Percentiles rank a stretch among this genome's conserved stretches.
Evolutionary conservation across 2,329 filamentous ascomycete genomes (phyloP).

Genomic region (Apiospora kogelbergensis): DNA sequence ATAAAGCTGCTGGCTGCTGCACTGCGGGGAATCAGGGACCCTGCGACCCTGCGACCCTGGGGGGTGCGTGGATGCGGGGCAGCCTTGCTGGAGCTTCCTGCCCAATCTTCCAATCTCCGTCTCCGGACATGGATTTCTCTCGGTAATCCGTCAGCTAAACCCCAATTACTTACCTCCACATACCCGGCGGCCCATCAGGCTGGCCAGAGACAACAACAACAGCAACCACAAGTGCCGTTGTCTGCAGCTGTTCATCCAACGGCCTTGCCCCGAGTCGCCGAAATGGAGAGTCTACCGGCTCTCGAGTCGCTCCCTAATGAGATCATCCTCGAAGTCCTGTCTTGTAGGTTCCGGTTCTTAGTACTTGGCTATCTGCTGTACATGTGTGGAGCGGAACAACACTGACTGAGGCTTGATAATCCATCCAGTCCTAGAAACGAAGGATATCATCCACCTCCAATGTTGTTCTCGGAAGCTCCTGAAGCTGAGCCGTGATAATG

Average conservation of each 20-base stretch:
- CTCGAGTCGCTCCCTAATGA: slow-evolving; percentile 62
- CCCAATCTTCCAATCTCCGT: neutral
- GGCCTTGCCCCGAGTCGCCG: neutral
- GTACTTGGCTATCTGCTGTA: neutral
- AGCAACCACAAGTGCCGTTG: neutral
- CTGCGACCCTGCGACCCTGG: too few species aligned
- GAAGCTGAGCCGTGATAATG: slow-evolving; percentile 69
- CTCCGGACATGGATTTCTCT: neutral
- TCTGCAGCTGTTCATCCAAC: neutral
- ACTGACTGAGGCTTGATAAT: slow-evolving; percentile 2
- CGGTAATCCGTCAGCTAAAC: too few species aligned
- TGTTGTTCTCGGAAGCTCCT: slow-evolving; percentile 67
- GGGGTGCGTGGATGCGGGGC: neutral
- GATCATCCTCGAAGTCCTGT: slow-evolving; percentile 62
- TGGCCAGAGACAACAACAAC: neutral
- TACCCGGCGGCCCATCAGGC: neutral
- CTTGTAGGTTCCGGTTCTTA: slow-evolving; percentile 46
- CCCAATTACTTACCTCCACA: neutral
- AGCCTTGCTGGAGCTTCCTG: neutral
- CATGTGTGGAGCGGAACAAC: slow-evolving; percentile 1
- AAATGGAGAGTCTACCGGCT: slow-evolving; percentile 23
- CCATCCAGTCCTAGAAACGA: slow-evolving; percentile 48
- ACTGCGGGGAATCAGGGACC: too few species aligned
- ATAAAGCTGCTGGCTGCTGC: too few species aligned
- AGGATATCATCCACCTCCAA: slow-evolving; percentile 67